These are phyloP conservation scores for Diospyros kaki DNA, from an alignment of 148 eudicot species.

Conservation along the genomic window DNA sequence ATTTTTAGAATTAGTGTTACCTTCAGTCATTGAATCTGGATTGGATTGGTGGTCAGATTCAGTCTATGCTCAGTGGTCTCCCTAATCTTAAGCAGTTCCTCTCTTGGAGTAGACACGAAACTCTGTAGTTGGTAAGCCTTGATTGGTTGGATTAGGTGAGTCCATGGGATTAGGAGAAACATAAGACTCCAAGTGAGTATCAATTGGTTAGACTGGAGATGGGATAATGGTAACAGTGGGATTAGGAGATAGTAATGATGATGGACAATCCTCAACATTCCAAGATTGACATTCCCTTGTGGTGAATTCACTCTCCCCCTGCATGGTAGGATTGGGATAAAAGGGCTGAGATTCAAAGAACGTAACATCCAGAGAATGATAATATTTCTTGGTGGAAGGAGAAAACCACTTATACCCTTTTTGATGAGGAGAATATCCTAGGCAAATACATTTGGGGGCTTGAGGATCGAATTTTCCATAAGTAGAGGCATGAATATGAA, in stretches of 20 bases:
- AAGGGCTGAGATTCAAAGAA: neutral
- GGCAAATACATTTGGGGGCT: neutral
- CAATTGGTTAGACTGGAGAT: too few species aligned
- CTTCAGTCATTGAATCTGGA: neutral
- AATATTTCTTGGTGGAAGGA: neutral
- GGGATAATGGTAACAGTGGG: too few species aligned
- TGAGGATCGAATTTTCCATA: neutral
- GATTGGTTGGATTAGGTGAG: neutral
- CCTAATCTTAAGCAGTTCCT: neutral
- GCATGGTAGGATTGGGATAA: neutral
- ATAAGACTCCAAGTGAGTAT: too few species aligned
- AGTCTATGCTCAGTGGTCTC: neutral
- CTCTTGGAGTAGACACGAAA: neutral
- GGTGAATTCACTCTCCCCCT: neutral
- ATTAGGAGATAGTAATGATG: neutral
- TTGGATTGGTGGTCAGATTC: neutral
- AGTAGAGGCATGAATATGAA: neutral
- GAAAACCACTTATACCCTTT: neutral
- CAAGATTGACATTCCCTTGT: neutral
- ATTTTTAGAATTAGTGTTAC: too few species aligned
- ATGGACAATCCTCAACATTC: neutral
- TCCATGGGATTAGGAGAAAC: neutral
- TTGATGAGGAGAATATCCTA: neutral
- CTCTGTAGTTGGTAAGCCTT: neutral
- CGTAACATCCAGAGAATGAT: neutral